Evolutionary conservation across 306 rosid genomes (phyloP).

Genomic region (Notholithocarpus densiflorus): DNA sequence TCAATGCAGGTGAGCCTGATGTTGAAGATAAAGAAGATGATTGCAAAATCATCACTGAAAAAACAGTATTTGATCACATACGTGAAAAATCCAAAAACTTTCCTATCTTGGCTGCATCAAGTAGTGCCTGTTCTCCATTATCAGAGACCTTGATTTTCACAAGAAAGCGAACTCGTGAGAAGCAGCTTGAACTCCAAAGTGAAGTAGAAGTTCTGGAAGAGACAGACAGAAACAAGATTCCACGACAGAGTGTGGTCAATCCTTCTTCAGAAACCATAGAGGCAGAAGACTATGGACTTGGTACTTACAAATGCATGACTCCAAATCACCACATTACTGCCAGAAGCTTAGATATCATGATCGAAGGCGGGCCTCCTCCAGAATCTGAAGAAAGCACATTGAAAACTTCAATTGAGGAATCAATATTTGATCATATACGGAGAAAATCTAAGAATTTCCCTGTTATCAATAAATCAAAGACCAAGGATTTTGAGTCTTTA

Average conservation of each 20-base stretch:
- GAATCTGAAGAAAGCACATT: conserved; percentile 40
- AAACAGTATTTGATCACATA: conserved; percentile 86
- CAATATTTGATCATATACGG: conserved; percentile 60
- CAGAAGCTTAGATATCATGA: conserved; percentile 35
- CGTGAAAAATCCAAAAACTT: conserved; percentile 82
- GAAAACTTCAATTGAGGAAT: conserved; percentile 43
- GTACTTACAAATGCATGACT: conserved; percentile 16
- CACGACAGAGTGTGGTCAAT: conserved; percentile 29
- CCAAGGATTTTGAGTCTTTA: conserved; percentile 18
- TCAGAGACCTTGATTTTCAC: conserved; percentile 40
- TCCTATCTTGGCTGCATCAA: conserved; percentile 43
- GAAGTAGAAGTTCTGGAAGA: conserved; percentile 57
- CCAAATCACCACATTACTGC: conserved; percentile 18
- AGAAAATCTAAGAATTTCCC: conserved; percentile 61
- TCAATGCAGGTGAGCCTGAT: conserved; percentile 42
- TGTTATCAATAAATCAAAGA: conserved; percentile 35
- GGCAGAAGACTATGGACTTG: conserved; percentile 18
- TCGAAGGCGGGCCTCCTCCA: conserved; percentile 35
- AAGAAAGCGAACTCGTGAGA: conserved; percentile 49
- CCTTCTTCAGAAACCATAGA: conserved; percentile 32
- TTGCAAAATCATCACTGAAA: conserved; percentile 53
- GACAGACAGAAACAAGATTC: conserved; percentile 26
- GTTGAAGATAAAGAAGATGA: conserved; percentile 46
- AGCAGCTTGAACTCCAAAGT: conserved; percentile 37
- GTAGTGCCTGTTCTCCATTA: conserved; percentile 41